phyloP scores from a whole-genome alignment of 2,329 filamentous ascomycete species.

The Scedosporium boydii region DNA sequence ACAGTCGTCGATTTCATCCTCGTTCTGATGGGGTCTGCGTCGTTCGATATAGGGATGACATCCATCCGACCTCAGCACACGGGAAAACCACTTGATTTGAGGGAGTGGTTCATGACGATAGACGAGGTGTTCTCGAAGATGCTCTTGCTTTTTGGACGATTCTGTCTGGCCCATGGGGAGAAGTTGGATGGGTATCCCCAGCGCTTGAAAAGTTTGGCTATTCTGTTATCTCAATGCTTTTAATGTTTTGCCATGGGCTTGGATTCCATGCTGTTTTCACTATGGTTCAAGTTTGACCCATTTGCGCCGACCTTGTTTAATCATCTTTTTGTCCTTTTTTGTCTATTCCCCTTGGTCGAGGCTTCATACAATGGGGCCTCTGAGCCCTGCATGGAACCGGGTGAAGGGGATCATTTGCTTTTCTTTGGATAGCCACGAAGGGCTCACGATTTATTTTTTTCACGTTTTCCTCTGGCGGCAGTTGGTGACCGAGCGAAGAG shows the following conservation, averaged over 20 bases:
- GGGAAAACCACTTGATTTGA: not conserved
- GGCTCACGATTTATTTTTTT: not conserved
- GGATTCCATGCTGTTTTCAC: not conserved
- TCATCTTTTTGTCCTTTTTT: not conserved
- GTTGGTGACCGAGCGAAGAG: not conserved
- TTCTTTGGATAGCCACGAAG: not conserved
- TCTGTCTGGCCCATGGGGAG: not conserved
- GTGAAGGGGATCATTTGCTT: not conserved
- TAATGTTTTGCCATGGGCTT: constrained; percentile 1
- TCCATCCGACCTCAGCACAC: not conserved
- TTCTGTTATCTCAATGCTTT: not conserved
- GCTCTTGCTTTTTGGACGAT: not conserved
- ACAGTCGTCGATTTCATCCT: too few species aligned
- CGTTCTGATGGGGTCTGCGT: too few species aligned
- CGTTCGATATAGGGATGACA: too few species aligned
- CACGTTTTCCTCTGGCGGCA: not conserved
- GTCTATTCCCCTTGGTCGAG: not conserved
- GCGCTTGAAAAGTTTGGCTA: not conserved
- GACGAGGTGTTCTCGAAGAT: not conserved
- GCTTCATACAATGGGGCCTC: not conserved
- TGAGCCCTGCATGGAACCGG: too few species aligned
- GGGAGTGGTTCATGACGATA: not conserved
- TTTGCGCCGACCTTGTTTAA: not conserved
- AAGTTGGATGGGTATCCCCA: not conserved
- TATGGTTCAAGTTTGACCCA: constrained; percentile 6